Conservation (phyloP, 2,329 filamentous ascomycete genomes). For the Trichoderma harzianum region DNA sequence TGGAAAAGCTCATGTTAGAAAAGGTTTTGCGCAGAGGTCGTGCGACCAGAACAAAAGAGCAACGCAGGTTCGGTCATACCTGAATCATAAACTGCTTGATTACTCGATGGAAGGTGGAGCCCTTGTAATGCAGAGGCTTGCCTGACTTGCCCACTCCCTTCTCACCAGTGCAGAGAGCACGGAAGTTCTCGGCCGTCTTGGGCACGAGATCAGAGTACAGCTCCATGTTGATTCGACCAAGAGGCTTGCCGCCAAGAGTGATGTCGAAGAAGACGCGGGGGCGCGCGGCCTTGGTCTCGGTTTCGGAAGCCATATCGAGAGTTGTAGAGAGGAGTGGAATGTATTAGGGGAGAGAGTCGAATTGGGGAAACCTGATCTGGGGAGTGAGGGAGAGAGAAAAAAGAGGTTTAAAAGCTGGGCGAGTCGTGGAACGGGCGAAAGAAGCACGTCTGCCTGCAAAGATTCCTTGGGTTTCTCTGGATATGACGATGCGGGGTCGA, state of each 20-base stretch:
- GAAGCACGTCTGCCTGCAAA: background rate
- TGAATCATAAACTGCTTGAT: slow-evolving; percentile 98
- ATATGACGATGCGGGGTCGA: slow-evolving; percentile 11
- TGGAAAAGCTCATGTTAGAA: slow-evolving; percentile 34
- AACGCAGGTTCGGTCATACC: slow-evolving; percentile 19
- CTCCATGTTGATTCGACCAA: slow-evolving; percentile 82
- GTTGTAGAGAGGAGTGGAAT: background rate
- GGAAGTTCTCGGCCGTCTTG: slow-evolving; percentile 96
- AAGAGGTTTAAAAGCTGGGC: background rate
- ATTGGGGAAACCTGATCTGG: background rate
- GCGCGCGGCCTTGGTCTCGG: slow-evolving; percentile 51
- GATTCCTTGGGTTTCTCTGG: slow-evolving; percentile 5
- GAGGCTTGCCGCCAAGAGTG: slow-evolving; percentile 67
- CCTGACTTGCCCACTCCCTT: slow-evolving; percentile 79
- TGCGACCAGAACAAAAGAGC: background rate
- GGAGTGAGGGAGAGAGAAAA: background rate
- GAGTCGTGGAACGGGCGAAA: background rate
- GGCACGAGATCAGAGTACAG: slow-evolving; percentile 75
- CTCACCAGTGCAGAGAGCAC: slow-evolving; percentile 88
- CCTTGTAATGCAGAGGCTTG: slow-evolving; percentile 90
- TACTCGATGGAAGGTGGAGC: slow-evolving; percentile 88
- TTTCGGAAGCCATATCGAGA: slow-evolving; percentile 40
- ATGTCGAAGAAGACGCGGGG: slow-evolving; percentile 93
- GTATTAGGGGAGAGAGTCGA: background rate
- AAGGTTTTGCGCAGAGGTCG: background rate